A percentile compares a stretch with the other conserved stretches of the same genome.
phyloP scores from a whole-genome alignment of 1,139 yeast species.

The Trichomonascaceae sp. region DNA sequence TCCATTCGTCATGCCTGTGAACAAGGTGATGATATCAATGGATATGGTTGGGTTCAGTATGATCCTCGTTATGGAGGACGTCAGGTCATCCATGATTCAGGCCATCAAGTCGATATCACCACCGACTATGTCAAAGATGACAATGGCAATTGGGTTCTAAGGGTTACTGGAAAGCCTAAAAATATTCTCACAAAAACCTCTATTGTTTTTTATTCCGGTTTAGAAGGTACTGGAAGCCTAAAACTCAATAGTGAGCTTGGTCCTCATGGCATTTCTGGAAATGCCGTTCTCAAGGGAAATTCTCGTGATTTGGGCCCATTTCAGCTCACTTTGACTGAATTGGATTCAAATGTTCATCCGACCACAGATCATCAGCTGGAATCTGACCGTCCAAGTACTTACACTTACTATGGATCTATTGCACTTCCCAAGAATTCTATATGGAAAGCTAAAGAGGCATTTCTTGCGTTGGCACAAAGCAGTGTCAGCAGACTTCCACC shows the following conservation, averaged over 20 bases:
- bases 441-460: conserved; percentile 80
- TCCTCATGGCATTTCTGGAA: conserved; percentile 28
- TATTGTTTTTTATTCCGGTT: conserved; percentile 70
- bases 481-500: conserved; percentile 48
- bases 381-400: conserved; percentile 31
- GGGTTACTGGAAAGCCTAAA: conserved; percentile 58
- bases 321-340: conserved; percentile 27
- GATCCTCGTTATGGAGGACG: conserved; percentile 88
- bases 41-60: conserved; percentile 79
- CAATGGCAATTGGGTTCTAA: conserved; percentile 64
- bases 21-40: conserved; percentile 61
- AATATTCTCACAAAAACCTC: conserved; percentile 48
- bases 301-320: conserved; percentile 34
- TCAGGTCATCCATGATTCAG: conserved; percentile 65
- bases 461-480: conserved; percentile 63
- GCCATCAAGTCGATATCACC: conserved; percentile 54
- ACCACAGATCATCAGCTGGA: conserved; percentile 25
- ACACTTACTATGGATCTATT: conserved; percentile 63
- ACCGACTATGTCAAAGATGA: conserved; percentile 78
- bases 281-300: conserved; percentile 29
- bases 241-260: conserved; percentile 25
- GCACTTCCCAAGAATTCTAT: conserved; percentile 64
- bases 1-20: conserved; percentile 75
- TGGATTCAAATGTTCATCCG: conserved; percentile 29
- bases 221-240: conserved; percentile 49